Evolutionary conservation across 1,284 basidiomycete genomes (phyloP).

Genomic region (Somion occarium): DNA sequence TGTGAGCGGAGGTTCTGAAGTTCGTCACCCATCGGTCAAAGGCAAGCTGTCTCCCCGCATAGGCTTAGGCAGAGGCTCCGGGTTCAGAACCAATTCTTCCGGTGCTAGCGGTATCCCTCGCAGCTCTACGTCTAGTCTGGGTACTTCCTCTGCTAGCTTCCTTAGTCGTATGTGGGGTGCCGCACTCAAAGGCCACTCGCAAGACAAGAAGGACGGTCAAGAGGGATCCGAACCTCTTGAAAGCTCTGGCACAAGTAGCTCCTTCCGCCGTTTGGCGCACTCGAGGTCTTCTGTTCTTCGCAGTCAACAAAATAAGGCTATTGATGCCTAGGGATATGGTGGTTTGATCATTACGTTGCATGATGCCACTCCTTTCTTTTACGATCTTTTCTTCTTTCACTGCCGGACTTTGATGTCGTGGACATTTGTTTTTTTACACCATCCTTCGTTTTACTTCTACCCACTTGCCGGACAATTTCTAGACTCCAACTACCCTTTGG

Average conservation of each 20-base stretch:
- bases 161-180: slow-evolving; percentile 65
- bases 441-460: not conserved
- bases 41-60: slow-evolving; percentile 15
- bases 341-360: not conserved
- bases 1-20: slow-evolving; percentile 10
- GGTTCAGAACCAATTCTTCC: not conserved
- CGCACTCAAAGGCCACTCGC: slow-evolving; percentile 41
- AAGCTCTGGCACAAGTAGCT: slow-evolving; percentile 24
- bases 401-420: not conserved
- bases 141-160: slow-evolving; percentile 42
- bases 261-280: slow-evolving; percentile 34
- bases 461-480: not conserved
- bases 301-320: slow-evolving; percentile 15
- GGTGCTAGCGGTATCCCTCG: not conserved
- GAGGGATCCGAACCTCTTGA: slow-evolving; percentile 31
- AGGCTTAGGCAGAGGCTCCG: slow-evolving; percentile 2
- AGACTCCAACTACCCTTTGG: not conserved
- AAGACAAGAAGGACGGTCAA: slow-evolving; percentile 29
- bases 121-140: not conserved
- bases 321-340: not conserved
- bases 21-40: slow-evolving; percentile 6
- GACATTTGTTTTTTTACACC: not conserved
- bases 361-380: not conserved
- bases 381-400: not conserved
- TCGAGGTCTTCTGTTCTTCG: slow-evolving; percentile 43